Evolutionary conservation across 257 asterid species (phyloP), one percentile per base, ranked within the genome.

Genomic region (Nicotiana paniculata): DNA sequence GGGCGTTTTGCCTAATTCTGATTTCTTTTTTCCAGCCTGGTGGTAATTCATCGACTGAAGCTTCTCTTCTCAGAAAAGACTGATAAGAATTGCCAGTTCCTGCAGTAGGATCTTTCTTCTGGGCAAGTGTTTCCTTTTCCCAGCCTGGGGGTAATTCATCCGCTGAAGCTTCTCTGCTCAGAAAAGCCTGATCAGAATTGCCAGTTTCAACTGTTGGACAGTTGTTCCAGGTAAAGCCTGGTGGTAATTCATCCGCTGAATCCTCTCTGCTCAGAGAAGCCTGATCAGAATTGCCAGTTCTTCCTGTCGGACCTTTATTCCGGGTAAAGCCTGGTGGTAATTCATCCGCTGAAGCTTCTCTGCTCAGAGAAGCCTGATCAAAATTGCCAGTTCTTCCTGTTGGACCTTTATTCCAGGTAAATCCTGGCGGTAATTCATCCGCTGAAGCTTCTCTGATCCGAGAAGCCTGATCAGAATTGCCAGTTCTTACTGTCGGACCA

Each of bases 1-100:
- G 48, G 48, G 86, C 91, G 18, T 64, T 77, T 81, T 86, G 91
- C 76, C 90, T 87, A 65, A 80, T 81, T 85, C 82, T 85, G 82
- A 81, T 65, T 89, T 90, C 97, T 83, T 83, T 88, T 75, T 84
- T 90, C 98, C 98, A 94, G 69, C 97, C 97, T 35, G 90, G 89
- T 26, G 98, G 97, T 80, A 94, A 87, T 72, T 83, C 94, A 82
- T 88, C 91, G 77, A 77, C 48, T 57, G 77, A 48, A 48, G 82
- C 59, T 64, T 82, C 81, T 65, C 58, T 37, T n/a, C 72, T 43
- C 61, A 79, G 59, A 30, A 65, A 85, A 12, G 64, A 67, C 51
- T 13, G 58, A 76, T 66, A 48, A 37, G 77, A 66, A 28, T 67
- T 35, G 24, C 30, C 72, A 32, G 39, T 24, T 58, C 37, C 76